Base-by-base conservation (phyloP, 805 yeast species). In the Lachancea quebecensis region DNA sequence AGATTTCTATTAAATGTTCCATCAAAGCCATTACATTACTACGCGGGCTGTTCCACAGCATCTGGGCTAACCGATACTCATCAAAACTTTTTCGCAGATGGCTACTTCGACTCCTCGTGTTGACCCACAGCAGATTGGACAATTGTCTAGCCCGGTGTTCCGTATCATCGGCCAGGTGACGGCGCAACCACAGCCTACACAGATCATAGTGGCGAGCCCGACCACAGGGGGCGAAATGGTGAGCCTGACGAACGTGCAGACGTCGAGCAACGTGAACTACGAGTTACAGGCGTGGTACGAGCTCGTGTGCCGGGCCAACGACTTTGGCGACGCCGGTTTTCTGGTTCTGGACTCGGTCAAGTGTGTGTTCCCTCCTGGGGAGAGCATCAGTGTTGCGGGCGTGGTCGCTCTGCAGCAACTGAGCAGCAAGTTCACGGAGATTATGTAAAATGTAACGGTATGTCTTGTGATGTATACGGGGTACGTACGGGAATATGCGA, bases 31-130 rank as follows among this genome's bases (percentile, higher is more conserved):
- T 21, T 7, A 21, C 7, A 4, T 21, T n/a, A n/a, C n/a, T n/a
- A n/a, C 25, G 25, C 25, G 25, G 25, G 25, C 25, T 4, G 25
- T 21, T 7, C 25, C 25, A 4, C 25, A 21, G 25, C 25, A 21
- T 4, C 7, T 21, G 25, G 25, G 7, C 4, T 21, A 4, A 21
- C 25, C 25, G 7, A 21, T 21, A 21, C 25, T 4, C 25, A 7
- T 21, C 7, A 21, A 21, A 21, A 4, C 7, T 7, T 4, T 4
- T 21, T 21, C 25, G n/a, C 8, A 11, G 21, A 60, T 59, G 65
- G 57, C 63, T 16, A 60, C 57, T 45, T 63, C 57, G 46, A 63
- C 67, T 3, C 66, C 66, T 33, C 56, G 68, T 47, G 45, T 64
- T 29, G 62, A 59, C 36, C 66, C 67, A 6, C 51, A 53, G 28